phyloP scores from a whole-genome alignment of 2,329 filamentous ascomycete genomes.

The Massarina eburnea region DNA sequence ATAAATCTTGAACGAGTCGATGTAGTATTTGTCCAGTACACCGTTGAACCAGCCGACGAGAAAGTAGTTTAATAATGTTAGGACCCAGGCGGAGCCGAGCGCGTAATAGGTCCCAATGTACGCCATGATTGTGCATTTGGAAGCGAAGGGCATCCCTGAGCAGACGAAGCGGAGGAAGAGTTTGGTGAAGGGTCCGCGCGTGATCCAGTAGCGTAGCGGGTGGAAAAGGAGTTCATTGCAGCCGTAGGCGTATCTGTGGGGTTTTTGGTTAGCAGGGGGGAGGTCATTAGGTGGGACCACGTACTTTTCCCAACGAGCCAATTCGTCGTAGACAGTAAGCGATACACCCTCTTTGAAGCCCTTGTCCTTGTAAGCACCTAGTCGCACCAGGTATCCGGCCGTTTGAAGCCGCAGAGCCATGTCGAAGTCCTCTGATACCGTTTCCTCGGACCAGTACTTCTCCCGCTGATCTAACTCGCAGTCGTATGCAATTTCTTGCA shows the following conservation, averaged over 20 bases:
- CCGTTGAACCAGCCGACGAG: conserved; percentile 71
- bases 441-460: conserved; percentile 73
- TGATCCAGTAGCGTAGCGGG: conserved; percentile 64
- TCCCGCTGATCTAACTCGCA: conserved; percentile 53
- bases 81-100: conserved; percentile 66
- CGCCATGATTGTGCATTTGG: conserved; percentile 70
- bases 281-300: conserved; percentile 24
- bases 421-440: conserved; percentile 78
- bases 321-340: conserved; percentile 71
- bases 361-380: conserved; percentile 68
- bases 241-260: conserved; percentile 60
- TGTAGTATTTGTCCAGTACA: conserved; percentile 77
- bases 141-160: conserved; percentile 64
- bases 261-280: conserved; percentile 6
- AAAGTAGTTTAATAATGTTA: conserved; percentile 71
- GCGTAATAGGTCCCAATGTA: conserved; percentile 75
- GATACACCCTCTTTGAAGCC: conserved; percentile 76
- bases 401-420: conserved; percentile 73
- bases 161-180: conserved; percentile 64
- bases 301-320: conserved; percentile 69
- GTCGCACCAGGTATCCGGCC: conserved; percentile 66
- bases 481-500: conserved; percentile 56
- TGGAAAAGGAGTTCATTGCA: conserved; percentile 72
- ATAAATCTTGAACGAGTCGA: conserved; percentile 71
- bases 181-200: conserved; percentile 64